Percentiles rank a stretch among this genome's conserved stretches.
phyloP scores from a whole-genome alignment of 83 land plant genomes.

The Picea engelmannii region DNA sequence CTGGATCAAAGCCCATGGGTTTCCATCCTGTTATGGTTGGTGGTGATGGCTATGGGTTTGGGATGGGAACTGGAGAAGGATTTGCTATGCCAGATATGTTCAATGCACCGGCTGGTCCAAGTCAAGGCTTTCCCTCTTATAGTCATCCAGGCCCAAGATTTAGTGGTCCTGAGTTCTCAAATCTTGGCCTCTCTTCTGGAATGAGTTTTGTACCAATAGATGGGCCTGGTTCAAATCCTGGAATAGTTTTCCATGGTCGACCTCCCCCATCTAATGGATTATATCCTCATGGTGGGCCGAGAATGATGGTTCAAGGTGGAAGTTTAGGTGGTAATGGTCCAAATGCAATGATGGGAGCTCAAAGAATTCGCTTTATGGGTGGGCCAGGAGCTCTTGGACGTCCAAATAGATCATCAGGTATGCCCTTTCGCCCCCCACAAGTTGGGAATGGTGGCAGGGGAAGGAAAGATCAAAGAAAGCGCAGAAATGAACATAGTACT shows the following conservation, averaged over 20 bases:
- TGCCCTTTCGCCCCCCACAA: conserved; percentile 61
- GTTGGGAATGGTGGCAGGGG: conserved; percentile 41
- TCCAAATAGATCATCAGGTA: conserved; percentile 58
- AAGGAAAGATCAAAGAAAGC: conserved; percentile 41
- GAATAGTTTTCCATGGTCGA: conserved; percentile 77
- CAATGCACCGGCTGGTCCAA: conserved; percentile 46
- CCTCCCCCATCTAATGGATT: conserved; percentile 61
- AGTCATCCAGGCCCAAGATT: conserved; percentile 64
- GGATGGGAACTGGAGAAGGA: conserved; percentile 59
- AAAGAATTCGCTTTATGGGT: conserved; percentile 66
- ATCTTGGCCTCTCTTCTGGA: conserved; percentile 12
- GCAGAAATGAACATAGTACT: conserved; percentile 31
- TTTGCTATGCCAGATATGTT: conserved; percentile 70
- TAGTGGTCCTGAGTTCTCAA: conserved; percentile 29
- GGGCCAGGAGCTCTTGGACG: conserved; percentile 50
- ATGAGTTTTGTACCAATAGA: conserved; percentile 47
- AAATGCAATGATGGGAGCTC: conserved; percentile 42
- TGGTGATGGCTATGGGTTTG: conserved; percentile 67
- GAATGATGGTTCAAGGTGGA: conserved; percentile 75
- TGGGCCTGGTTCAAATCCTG: conserved; percentile 50
- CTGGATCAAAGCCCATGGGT: conserved; percentile 61
- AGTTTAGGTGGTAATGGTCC: conserved; percentile 32
- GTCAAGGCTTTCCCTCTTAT: conserved; percentile 76
- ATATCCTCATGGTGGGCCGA: conserved; percentile 60
- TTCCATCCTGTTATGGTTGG: conserved; percentile 89